Conservation (phyloP, 2,329 filamentous ascomycete species). For the Cladosporium sphaerospermum region DNA sequence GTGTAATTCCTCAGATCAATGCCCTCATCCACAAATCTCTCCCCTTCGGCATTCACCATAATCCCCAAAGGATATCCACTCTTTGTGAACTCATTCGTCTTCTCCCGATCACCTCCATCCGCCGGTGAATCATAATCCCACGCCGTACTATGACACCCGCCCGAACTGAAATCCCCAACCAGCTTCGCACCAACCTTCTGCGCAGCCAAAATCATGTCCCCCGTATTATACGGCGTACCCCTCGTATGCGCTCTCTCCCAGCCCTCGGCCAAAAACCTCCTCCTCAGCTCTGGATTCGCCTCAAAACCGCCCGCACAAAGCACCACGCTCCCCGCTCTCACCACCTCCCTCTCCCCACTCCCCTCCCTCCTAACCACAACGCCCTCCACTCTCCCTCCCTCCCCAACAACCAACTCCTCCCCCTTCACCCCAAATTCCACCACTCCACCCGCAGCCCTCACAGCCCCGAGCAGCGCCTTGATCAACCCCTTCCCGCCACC, state of each 20-base stretch:
- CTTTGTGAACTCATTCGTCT: slow-evolving; percentile 63
- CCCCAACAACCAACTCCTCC: slow-evolving; percentile 34
- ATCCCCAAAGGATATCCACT: slow-evolving; percentile 61
- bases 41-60: slow-evolving; percentile 55
- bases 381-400: slow-evolving; percentile 28
- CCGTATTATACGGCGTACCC: slow-evolving; percentile 60
- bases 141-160: slow-evolving; percentile 57
- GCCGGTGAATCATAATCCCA: slow-evolving; percentile 59
- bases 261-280: slow-evolving; percentile 50
- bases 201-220: slow-evolving; percentile 51
- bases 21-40: slow-evolving; percentile 62
- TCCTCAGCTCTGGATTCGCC: slow-evolving; percentile 51
- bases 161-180: slow-evolving; percentile 50
- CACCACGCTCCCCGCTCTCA: slow-evolving; percentile 41
- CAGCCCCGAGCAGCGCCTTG: slow-evolving; percentile 42
- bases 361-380: slow-evolving; percentile 28
- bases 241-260: slow-evolving; percentile 60
- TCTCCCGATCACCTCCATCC: slow-evolving; percentile 49
- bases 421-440: slow-evolving; percentile 44
- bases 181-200: slow-evolving; percentile 47
- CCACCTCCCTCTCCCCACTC: slow-evolving; percentile 15
- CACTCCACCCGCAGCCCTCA: slow-evolving; percentile 37
- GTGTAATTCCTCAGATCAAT: slow-evolving; percentile 61
- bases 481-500: slow-evolving; percentile 54
- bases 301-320: slow-evolving; percentile 60